Evolutionary conservation across 2,329 filamentous ascomycete genomes (phyloP).

Genomic region (Cladosporium sp.): DNA sequence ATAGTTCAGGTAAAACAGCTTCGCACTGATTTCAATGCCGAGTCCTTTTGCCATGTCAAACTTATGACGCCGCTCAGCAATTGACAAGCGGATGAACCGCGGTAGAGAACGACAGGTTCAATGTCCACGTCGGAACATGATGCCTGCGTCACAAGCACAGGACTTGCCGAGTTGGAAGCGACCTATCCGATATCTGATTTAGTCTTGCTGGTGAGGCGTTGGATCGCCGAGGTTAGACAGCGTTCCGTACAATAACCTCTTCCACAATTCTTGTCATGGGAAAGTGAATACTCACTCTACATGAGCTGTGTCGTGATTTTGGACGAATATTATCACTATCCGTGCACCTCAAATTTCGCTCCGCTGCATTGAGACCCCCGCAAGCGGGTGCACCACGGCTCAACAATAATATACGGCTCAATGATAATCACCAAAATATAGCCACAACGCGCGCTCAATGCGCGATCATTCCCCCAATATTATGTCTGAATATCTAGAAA

Average conservation of each 20-base stretch:
- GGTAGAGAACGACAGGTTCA: background rate
- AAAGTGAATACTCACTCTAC: too few species aligned
- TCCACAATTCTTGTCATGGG: too few species aligned
- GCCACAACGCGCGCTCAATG: too few species aligned
- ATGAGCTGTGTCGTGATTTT: too few species aligned
- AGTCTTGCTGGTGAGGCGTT: background rate
- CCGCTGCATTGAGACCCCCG: background rate
- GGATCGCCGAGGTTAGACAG: too few species aligned
- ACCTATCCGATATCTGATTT: background rate
- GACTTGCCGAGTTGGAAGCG: background rate
- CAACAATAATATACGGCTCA: background rate
- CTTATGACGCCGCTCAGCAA: background rate
- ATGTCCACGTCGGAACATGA: conserved; percentile 1
- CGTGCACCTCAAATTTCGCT: background rate
- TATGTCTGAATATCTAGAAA: too few species aligned
- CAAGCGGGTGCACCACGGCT: background rate
- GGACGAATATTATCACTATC: background rate
- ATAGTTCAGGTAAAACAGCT: too few species aligned
- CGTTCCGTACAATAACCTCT: too few species aligned
- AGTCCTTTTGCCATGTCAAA: background rate
- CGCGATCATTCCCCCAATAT: too few species aligned
- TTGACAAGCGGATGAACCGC: background rate
- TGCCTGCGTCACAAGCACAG: background rate
- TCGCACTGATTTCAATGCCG: background rate
- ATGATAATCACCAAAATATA: too few species aligned